These are phyloP conservation scores for Magnusiomyces tetraspermus DNA, from an alignment of 1,139 yeast genomes.

Conservation along the genomic window DNA sequence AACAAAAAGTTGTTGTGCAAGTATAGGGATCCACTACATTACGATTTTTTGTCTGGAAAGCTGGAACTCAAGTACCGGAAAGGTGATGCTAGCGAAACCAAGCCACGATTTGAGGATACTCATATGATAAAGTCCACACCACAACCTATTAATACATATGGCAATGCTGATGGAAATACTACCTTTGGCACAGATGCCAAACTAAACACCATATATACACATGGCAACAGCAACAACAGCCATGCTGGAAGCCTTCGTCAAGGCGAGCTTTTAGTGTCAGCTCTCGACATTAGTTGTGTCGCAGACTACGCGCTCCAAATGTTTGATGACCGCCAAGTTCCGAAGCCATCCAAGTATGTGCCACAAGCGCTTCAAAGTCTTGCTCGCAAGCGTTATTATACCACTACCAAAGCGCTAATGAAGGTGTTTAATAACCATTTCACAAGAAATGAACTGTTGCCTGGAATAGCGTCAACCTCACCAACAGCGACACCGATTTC, in stretches of 20 bases:
- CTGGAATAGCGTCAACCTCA: too few relatives aligned
- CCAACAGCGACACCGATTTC: too few relatives aligned
- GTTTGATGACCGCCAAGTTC: not conserved
- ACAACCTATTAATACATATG: too few relatives aligned
- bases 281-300: not conserved
- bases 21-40: not conserved
- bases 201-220: too few relatives aligned
- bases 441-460: not conserved
- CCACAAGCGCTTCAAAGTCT: not conserved
- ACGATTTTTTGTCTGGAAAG: not conserved
- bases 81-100: not conserved
- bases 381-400: not conserved
- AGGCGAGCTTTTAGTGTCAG: not conserved
- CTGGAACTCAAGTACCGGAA: not conserved
- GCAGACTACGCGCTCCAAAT: not conserved
- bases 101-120: not conserved
- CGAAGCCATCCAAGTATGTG: not conserved
- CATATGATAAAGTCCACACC: too few relatives aligned
- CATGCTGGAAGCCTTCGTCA: not conserved
- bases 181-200: too few relatives aligned
- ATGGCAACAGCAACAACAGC: too few relatives aligned
- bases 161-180: too few relatives aligned
- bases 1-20: not conserved
- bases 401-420: not conserved
- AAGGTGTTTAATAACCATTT: not conserved